phyloP scores from a whole-genome alignment of 202 grass and related monocot genomes.

The Miscanthus sacchariflorus region DNA sequence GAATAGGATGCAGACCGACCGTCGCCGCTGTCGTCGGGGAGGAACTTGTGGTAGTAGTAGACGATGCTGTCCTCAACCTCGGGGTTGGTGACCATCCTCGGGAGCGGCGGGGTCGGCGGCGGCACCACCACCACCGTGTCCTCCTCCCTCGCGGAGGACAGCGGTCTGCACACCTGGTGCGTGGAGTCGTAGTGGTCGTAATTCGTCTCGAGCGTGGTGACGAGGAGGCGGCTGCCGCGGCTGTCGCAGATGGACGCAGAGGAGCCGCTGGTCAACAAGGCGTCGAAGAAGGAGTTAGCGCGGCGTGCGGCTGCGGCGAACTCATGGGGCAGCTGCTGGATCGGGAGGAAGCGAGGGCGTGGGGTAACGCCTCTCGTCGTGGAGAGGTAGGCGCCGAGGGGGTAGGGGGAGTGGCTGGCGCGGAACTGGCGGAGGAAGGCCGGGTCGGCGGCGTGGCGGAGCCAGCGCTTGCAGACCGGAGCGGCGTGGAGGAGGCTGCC shows the following conservation, averaged over 20 bases:
- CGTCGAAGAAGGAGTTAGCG: background rate
- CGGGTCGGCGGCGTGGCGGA: background rate
- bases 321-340: background rate
- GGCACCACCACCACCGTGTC: background rate
- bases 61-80: background rate
- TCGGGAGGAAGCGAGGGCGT: background rate
- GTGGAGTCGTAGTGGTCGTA: background rate
- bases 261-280: background rate
- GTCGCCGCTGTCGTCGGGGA: background rate
- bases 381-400: conserved; percentile 18
- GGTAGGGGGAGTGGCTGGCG: background rate
- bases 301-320: background rate
- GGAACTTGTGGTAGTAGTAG: conserved; percentile 22
- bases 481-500: background rate
- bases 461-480: conserved; percentile 15
- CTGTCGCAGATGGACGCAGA: background rate
- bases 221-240: conserved; percentile 15
- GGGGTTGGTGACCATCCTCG: background rate
- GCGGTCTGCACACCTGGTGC: conserved; percentile 11
- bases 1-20: background rate
- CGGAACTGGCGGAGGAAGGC: conserved; percentile 31
- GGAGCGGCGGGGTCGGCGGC: background rate
- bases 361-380: background rate
- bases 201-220: background rate
- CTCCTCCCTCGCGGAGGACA: background rate